phyloP scores from a whole-genome alignment of 2,329 filamentous ascomycete genomes.

The Zasmidium cellare region DNA sequence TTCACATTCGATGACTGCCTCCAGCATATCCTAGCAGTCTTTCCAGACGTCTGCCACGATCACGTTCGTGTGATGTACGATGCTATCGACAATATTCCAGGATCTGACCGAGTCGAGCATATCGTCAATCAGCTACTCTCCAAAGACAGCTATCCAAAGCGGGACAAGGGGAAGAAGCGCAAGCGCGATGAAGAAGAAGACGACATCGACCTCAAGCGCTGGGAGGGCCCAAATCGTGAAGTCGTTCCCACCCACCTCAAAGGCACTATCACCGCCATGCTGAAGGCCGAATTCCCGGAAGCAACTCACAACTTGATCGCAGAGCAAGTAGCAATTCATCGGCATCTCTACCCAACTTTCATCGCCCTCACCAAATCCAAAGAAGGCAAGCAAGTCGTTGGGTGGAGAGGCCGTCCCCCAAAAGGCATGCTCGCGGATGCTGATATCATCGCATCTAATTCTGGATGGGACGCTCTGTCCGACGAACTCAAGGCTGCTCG shows the following conservation, averaged over 20 bases:
- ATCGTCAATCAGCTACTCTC: conserved; percentile 33
- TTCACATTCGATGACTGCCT: conserved; percentile 29
- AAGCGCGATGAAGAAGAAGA: conserved; percentile 31
- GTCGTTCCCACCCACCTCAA: conserved; percentile 11
- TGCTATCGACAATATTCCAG: conserved; percentile 14
- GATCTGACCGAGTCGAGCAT: conserved; percentile 22
- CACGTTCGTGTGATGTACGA: conserved; percentile 30
- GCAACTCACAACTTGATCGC: conserved; percentile 40
- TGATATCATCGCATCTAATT: conserved; percentile 26
- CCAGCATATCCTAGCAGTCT: conserved; percentile 31
- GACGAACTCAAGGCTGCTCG: conserved; percentile 38
- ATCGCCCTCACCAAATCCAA: conserved; percentile 32
- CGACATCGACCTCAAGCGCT: conserved; percentile 19
- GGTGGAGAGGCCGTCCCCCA: conserved; percentile 22
- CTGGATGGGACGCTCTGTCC: conserved; percentile 23
- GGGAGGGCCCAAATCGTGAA: conserved; percentile 25
- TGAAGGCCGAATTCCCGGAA: conserved; percentile 45
- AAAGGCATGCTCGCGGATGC: conserved; percentile 16
- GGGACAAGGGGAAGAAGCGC: conserved; percentile 31
- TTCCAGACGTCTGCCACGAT: conserved; percentile 36
- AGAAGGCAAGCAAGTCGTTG: conserved; percentile 18
- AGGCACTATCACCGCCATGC: conserved; percentile 26
- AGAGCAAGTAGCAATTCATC: conserved; percentile 28
- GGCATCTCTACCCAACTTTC: conserved; percentile 42
- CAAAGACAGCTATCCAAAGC: conserved; percentile 29